Percentiles rank a stretch among this genome's conserved stretches.
Conservation (phyloP, 176 grass and related monocot species). For the Otatea glauca region DNA sequence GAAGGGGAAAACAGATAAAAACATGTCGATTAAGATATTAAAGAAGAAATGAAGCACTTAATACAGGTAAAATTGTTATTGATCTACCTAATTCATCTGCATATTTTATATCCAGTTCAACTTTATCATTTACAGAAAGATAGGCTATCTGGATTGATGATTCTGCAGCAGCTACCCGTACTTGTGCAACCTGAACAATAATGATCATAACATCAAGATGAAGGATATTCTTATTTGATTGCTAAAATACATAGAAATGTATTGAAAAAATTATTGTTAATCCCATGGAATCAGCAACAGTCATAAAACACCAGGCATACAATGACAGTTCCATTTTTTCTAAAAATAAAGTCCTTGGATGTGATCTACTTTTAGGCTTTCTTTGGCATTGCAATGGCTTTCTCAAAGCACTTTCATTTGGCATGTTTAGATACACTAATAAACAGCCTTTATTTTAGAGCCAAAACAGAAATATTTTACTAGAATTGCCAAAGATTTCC, state of each 20-base stretch:
- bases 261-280: background rate
- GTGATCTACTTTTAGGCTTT: background rate
- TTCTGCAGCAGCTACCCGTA: constrained; percentile 67
- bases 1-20: constrained; percentile 27
- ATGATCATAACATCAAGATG: constrained; percentile 38
- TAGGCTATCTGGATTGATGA: constrained; percentile 69
- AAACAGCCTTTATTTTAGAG: background rate
- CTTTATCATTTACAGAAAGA: constrained; percentile 66
- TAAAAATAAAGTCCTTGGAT: background rate
- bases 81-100: constrained; percentile 88
- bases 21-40: constrained; percentile 25
- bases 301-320: constrained; percentile 13
- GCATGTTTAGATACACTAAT: background rate
- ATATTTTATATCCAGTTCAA: constrained; percentile 79
- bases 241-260: constrained; percentile 13
- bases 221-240: constrained; percentile 28
- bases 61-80: constrained; percentile 11
- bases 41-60: constrained; percentile 12
- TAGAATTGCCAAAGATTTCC: constrained; percentile 18
- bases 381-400: constrained; percentile 17
- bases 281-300: background rate
- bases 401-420: background rate
- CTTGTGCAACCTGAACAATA: constrained; percentile 82
- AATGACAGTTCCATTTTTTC: background rate
- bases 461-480: background rate